These are phyloP conservation scores for Pseudopyricularia cyperi DNA, from an alignment of 2,329 filamentous ascomycete species.

Conservation along the genomic window DNA sequence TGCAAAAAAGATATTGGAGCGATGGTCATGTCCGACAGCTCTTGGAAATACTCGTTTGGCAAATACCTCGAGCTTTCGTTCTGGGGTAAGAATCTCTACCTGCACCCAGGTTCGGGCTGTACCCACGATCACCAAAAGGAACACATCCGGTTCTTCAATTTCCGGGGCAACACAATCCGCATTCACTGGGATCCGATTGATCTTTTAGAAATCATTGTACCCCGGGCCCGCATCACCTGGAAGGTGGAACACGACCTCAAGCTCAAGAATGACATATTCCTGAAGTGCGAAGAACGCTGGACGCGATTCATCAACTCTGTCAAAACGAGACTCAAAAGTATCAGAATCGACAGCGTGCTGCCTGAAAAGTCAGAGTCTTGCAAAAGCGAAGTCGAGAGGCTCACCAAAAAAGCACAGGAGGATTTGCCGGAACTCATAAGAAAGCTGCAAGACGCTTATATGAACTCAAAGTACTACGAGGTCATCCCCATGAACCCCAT, in stretches of 20 bases:
- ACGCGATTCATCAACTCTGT: slow-evolving; percentile 82
- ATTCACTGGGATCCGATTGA: slow-evolving; percentile 91
- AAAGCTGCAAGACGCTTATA: slow-evolving; percentile 80
- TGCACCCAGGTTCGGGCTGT: slow-evolving; percentile 58
- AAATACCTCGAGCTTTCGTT: slow-evolving; percentile 98
- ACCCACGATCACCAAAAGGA: slow-evolving; percentile 87
- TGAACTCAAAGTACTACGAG: slow-evolving; percentile 91
- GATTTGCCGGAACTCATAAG: slow-evolving; percentile 64
- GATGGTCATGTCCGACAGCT: slow-evolving; percentile 82
- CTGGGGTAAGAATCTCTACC: slow-evolving; percentile 76
- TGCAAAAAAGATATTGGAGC: slow-evolving; percentile 85
- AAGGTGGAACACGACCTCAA: slow-evolving; percentile 90
- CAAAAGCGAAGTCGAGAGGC: slow-evolving; percentile 63
- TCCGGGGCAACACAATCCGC: slow-evolving; percentile 70
- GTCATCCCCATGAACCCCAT: slow-evolving; percentile 86
- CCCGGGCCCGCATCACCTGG: slow-evolving; percentile 83
- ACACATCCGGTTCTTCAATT: slow-evolving; percentile 85
- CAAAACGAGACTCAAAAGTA: slow-evolving; percentile 68
- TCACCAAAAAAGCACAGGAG: slow-evolving; percentile 69
- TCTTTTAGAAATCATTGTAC: slow-evolving; percentile 87
- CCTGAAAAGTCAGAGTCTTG: slow-evolving; percentile 78
- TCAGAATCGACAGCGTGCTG: slow-evolving; percentile 81
- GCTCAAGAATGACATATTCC: slow-evolving; percentile 85
- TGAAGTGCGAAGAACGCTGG: slow-evolving; percentile 68
- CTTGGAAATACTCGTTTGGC: slow-evolving; percentile 96